Percentiles rank a stretch among this genome's conserved stretches.
Conservation (phyloP, 371 early-diverging fungal genomes). For the Entomophthora muscae region DNA sequence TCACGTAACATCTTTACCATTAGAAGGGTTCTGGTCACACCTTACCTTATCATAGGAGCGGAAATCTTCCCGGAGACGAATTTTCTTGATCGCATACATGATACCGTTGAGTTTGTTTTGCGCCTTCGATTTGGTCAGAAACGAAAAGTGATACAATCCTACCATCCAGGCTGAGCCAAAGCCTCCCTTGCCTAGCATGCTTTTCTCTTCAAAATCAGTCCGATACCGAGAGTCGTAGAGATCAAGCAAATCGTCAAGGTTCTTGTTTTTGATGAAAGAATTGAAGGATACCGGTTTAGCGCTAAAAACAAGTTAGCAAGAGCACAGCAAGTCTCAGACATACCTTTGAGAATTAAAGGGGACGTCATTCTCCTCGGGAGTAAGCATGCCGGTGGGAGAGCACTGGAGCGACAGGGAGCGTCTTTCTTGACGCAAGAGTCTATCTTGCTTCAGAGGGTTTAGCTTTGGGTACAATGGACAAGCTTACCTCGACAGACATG, state of each 20-base stretch:
- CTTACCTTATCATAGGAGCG: constrained; percentile 49
- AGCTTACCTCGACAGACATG: constrained; percentile 27
- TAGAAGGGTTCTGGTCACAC: too few relatives aligned
- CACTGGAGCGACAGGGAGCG: neutral
- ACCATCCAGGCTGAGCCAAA: constrained; percentile 82
- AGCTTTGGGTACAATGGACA: neutral
- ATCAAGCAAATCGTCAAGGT: constrained; percentile 25
- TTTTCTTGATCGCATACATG: constrained; percentile 81
- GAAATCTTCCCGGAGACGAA: constrained; percentile 30
- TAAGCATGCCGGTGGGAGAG: neutral
- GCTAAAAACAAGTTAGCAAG: too few relatives aligned
- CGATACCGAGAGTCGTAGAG: constrained; percentile 54
- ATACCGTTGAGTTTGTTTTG: constrained; percentile 61
- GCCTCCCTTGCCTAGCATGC: constrained; percentile 75
- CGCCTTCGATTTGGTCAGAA: constrained; percentile 14
- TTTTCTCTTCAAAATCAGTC: constrained; percentile 67
- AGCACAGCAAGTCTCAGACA: too few relatives aligned
- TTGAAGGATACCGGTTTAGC: neutral
- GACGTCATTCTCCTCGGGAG: neutral
- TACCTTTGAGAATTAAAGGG: neutral
- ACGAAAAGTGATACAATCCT: too few relatives aligned
- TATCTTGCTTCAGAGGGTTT: neutral
- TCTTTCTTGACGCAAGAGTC: neutral
- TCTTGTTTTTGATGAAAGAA: neutral
- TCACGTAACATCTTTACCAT: constrained; percentile 35